phyloP scores from a whole-genome alignment of 75 land plant species.

The Pseudotsuga menziesii region DNA sequence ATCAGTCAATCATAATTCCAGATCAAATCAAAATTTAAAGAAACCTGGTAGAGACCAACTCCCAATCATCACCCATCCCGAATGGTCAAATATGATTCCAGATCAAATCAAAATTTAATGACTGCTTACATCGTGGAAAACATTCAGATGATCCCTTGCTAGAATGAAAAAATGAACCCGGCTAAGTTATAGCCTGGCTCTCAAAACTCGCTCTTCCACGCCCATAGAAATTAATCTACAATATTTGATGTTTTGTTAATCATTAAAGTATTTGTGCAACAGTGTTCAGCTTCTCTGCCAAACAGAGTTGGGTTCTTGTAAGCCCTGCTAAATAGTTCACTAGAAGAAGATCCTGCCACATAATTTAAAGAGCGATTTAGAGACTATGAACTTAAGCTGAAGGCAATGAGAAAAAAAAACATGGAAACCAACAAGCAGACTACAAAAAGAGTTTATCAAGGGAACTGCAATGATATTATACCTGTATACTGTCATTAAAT shows the following conservation, averaged over 20 bases:
- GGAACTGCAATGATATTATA: conserved; percentile 9
- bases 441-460: background rate
- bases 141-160: background rate
- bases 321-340: conserved; percentile 84
- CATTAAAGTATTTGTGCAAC: conserved; percentile 83
- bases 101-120: conserved; percentile 1
- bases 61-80: too few species aligned
- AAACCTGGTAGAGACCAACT: too few species aligned
- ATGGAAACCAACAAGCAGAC: background rate
- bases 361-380: background rate
- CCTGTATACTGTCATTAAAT: conserved; percentile 95
- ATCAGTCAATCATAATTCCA: too few species aligned
- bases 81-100: too few species aligned
- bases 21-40: too few species aligned
- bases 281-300: conserved; percentile 97
- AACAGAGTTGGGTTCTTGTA: conserved; percentile 85
- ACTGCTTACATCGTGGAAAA: background rate
- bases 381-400: background rate
- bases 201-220: background rate
- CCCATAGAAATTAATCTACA: background rate
- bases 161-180: background rate
- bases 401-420: background rate
- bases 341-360: conserved; percentile 69
- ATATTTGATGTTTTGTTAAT: background rate
- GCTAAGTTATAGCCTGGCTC: background rate